Conservation (phyloP, 306 rosid genomes). For the Dicorynia guianensis region DNA sequence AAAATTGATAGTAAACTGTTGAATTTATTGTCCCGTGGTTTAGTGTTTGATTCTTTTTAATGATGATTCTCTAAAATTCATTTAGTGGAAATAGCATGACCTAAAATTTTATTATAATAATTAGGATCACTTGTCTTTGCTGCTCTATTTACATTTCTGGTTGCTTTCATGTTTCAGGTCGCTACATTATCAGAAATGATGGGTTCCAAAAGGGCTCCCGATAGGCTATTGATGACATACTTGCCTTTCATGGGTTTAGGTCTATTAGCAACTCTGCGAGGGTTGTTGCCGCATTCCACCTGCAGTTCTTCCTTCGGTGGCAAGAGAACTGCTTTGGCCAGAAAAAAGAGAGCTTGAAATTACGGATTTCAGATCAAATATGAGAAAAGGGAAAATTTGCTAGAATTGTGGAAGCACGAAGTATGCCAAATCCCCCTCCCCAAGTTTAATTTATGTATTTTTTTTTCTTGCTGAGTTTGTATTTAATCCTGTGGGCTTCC, state of each 20-base stretch:
- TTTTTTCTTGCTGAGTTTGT: slow-evolving; percentile 32
- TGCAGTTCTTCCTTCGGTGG: slow-evolving; percentile 41
- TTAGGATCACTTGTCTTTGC: slow-evolving; percentile 10
- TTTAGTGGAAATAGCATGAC: slow-evolving; percentile 23
- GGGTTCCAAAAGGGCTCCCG: slow-evolving; percentile 66
- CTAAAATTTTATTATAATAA: slow-evolving; percentile 10
- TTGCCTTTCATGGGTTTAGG: slow-evolving; percentile 68
- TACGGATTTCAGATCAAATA: slow-evolving; percentile 2
- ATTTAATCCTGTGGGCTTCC: slow-evolving; percentile 17
- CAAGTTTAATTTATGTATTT: slow-evolving; percentile 22
- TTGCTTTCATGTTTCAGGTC: slow-evolving; percentile 55
- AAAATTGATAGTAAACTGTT: slow-evolving; percentile 4
- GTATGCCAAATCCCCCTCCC: slow-evolving; percentile 25
- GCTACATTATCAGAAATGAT: slow-evolving; percentile 66
- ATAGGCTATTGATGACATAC: slow-evolving; percentile 57
- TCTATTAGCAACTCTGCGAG: slow-evolving; percentile 62
- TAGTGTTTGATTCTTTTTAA: neutral
- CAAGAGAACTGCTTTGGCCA: slow-evolving; percentile 44
- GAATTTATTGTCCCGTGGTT: slow-evolving; percentile 4
- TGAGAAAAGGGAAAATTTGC: slow-evolving; percentile 26
- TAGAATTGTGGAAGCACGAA: slow-evolving; percentile 26
- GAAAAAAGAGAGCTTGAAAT: slow-evolving; percentile 68
- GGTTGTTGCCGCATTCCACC: slow-evolving; percentile 57
- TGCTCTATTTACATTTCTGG: slow-evolving; percentile 3
- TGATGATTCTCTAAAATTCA: too few species aligned